Evolutionary conservation across 257 asterid genomes (phyloP), one percentile per base, ranked within the genome.

Genomic region (Nicotiana otophora): DNA sequence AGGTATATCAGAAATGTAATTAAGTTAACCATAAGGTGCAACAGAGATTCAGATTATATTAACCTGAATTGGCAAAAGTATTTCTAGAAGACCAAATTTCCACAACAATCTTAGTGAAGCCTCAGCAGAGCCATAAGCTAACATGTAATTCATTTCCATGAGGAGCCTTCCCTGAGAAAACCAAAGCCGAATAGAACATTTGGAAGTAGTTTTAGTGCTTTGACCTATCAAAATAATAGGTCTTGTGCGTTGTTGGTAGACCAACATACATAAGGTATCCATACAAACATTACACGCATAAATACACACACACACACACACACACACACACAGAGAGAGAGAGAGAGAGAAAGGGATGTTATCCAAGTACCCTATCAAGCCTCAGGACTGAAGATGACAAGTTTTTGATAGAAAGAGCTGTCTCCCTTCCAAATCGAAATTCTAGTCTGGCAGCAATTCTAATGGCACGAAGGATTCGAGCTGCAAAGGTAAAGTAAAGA

Each of bases 111-210:
- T 83, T 39, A 86, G 23, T 4, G 89, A 86, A 46, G 84, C 86
- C 82, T 86, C 89, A 28, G 89, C 89, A 76, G 89, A 86, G 6
- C 89, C 89, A 83, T 86, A 86, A 10, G 86, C 89, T 23, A 86
- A 66, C 89, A 86, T 86, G 65, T 86, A 86, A 55, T 86, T 86
- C 85, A 86, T 76, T 81, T 86, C 89, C 89, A 86, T 79, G 48
- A 86, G 85, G 57, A 86, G 79, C 75, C 89, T 83, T 67, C 89
- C 89, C 89, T 83, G 80, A 48, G 23, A 53, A 74, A 36, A 6
- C 17, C 31, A 36, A 74, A 23, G 39, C 78, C 61, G 17, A 72
- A 51, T 46, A 51, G 0, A 72, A 72, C 61, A 46, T 20, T 70
- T 60, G 39, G 58, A 70, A 42, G 46, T 11, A 10, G 20, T 70